These are phyloP conservation scores for Ophiosphaerella herpotricha DNA, from an alignment of 2,329 filamentous ascomycete species.

Conservation along the genomic window DNA sequence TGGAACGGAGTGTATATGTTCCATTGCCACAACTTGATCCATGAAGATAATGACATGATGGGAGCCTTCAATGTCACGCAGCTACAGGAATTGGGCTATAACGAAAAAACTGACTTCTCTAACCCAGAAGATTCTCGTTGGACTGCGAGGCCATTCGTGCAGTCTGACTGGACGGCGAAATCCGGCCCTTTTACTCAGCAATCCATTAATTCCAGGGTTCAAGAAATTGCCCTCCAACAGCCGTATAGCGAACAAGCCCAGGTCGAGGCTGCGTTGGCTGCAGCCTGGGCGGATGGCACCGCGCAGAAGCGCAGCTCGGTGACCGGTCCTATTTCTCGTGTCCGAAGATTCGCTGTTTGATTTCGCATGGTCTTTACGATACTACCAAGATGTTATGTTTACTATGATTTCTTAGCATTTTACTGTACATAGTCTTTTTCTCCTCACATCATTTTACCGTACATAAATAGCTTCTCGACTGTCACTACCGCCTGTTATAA, in stretches of 20 bases:
- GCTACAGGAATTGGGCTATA: slow-evolving; percentile 36
- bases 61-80: slow-evolving; percentile 49
- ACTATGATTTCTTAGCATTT: neutral
- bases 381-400: neutral
- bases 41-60: slow-evolving; percentile 53
- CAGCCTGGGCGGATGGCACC: slow-evolving; percentile 15
- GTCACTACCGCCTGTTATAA: too few relatives aligned
- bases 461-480: too few relatives aligned
- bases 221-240: slow-evolving; percentile 23
- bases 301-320: slow-evolving; percentile 3
- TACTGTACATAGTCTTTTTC: neutral
- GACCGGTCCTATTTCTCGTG: slow-evolving; percentile 1
- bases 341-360: slow-evolving; percentile 1
- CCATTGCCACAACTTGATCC: slow-evolving; percentile 52
- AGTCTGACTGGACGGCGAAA: slow-evolving; percentile 12
- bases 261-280: slow-evolving; percentile 24
- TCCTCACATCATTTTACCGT: too few relatives aligned
- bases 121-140: slow-evolving; percentile 28
- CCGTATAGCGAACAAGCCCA: slow-evolving; percentile 26
- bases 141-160: slow-evolving; percentile 18
- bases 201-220: slow-evolving; percentile 12
- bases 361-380: neutral
- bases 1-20: slow-evolving; percentile 57
- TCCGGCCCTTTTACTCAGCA: slow-evolving; percentile 21
- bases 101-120: slow-evolving; percentile 33